phyloP scores from a whole-genome alignment of 441 rosid genomes.

The Macaranga tanarius region DNA sequence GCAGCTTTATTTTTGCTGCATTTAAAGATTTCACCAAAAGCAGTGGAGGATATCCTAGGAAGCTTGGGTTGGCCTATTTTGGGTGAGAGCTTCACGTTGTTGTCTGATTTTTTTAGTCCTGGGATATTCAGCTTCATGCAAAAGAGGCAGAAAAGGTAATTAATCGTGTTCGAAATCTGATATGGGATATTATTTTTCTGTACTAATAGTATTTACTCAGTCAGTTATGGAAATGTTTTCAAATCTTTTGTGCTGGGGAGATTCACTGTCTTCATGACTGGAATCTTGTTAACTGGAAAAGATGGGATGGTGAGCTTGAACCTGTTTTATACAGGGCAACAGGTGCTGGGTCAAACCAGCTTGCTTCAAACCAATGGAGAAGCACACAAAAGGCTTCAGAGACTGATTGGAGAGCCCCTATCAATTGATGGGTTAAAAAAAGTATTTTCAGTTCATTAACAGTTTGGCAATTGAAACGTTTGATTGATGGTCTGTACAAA shows the following conservation, averaged over 20 bases:
- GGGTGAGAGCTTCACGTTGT: conserved; percentile 58
- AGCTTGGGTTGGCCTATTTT: conserved; percentile 59
- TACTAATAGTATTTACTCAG: conserved; percentile 19
- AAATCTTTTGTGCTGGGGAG: conserved; percentile 56
- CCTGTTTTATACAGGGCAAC: conserved; percentile 66
- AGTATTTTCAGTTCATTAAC: conserved; percentile 58
- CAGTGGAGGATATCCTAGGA: conserved; percentile 54
- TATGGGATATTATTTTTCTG: neutral
- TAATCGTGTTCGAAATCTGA: neutral
- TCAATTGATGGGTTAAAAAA: conserved; percentile 61
- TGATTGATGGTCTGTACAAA: conserved; percentile 45
- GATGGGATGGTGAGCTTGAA: conserved; percentile 72
- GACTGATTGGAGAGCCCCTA: conserved; percentile 56
- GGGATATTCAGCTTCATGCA: conserved; percentile 59
- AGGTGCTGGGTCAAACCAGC: conserved; percentile 60
- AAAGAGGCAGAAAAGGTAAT: conserved; percentile 53
- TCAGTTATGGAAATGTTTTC: conserved; percentile 66
- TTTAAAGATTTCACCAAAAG: conserved; percentile 45
- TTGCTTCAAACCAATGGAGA: conserved; percentile 61
- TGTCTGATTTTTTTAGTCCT: conserved; percentile 53
- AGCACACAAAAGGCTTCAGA: conserved; percentile 53
- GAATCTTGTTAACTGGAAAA: conserved; percentile 64
- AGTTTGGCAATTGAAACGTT: conserved; percentile 44
- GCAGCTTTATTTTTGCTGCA: conserved; percentile 29
- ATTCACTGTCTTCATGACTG: conserved; percentile 55